Conservation (phyloP, 495 filamentous ascomycete genomes). For the Lepidopterella palustris region DNA sequence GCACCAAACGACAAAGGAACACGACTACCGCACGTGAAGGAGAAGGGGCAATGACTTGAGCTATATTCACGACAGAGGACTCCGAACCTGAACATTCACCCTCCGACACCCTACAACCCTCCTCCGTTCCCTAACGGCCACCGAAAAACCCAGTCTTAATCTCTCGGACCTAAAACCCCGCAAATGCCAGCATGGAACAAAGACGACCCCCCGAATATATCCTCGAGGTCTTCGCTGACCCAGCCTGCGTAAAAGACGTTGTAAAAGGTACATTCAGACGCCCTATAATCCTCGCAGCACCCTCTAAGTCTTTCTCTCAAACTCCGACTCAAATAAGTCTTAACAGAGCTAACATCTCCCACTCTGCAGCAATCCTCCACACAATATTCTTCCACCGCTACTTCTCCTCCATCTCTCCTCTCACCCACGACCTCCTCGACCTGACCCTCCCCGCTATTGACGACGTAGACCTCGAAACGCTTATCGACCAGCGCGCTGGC, state of each 20-base stretch:
- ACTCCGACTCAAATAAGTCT: not conserved
- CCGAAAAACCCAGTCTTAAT: not conserved
- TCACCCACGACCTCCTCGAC: slow-evolving; percentile 83
- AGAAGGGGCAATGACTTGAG: no score
- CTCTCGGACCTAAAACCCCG: not conserved
- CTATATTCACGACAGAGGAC: no score
- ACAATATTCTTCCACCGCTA: slow-evolving; percentile 99
- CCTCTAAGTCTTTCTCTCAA: not conserved
- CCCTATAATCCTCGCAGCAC: not conserved
- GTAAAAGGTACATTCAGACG: slow-evolving; percentile 70
- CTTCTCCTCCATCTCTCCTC: slow-evolving; percentile 80
- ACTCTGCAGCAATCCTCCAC: slow-evolving; percentile 70
- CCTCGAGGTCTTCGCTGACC: slow-evolving; percentile 42
- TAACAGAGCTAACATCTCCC: slow-evolving; percentile 2
- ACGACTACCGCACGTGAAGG: not conserved
- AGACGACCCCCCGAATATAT: slow-evolving; percentile 38
- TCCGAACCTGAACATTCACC: no score
- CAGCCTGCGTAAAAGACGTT: slow-evolving; percentile 67
- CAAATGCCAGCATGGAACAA: slow-evolving; percentile 35
- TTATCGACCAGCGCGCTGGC: slow-evolving; percentile 81
- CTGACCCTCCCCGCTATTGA: slow-evolving; percentile 84
- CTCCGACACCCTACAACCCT: no score
- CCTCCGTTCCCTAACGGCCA: no score
- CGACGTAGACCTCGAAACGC: slow-evolving; percentile 81
- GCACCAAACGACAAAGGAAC: not conserved